Base-by-base conservation (phyloP, 352 stramenopile species). In the Phytophthora foliorum region DNA sequence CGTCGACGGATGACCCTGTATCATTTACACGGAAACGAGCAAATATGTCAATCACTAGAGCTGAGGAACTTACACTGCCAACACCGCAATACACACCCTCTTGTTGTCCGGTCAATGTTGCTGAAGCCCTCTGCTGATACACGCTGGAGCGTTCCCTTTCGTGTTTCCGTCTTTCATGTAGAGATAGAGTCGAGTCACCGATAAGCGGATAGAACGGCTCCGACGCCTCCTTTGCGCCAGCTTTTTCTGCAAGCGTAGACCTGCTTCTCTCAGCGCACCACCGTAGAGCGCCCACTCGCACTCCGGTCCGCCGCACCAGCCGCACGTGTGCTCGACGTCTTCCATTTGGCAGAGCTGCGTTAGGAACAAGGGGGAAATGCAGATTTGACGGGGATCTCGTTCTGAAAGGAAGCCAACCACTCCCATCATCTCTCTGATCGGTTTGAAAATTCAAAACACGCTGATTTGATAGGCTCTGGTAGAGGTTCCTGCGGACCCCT, bases 1-100 rank as follows among this genome's bases (percentile, higher is more conserved):
- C 44, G 22, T 32, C 44, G 32, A 56, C 45, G 21, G 19, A 41
- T n/a, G 44, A 56, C 2, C 44, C 45, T 56, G 9, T 56, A 21
- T 8, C 31, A 13, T 41, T 50, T 24, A 56, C 45, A 41, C 21
- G 32, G 0, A 63, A 55, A 16, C 54, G 54, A 32, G 1, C 41
- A 5, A 62, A 53, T 44, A 38, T 7, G 29, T 62, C 54, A 54
- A 62, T 62, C 19, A 53, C 41, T 44, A 62, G 41, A 8, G 41
- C 49, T n/a, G n/a, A n/a, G n/a, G n/a, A 41, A 41, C 27, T 61
- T 4, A 61, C 38, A 44, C 27, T 61, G 46, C 53, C 53, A n/a
- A 61, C 25, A 44, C 4, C 39, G 11, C 41, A 32, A 42, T n/a
- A 61, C 39, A 22, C 24, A 61, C 53, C 16, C 21, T 53, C 24